Evolutionary conservation across 2,329 filamentous ascomycete species (phyloP), one percentile per base, ranked within the genome.

Genomic region (Capronia americana): DNA sequence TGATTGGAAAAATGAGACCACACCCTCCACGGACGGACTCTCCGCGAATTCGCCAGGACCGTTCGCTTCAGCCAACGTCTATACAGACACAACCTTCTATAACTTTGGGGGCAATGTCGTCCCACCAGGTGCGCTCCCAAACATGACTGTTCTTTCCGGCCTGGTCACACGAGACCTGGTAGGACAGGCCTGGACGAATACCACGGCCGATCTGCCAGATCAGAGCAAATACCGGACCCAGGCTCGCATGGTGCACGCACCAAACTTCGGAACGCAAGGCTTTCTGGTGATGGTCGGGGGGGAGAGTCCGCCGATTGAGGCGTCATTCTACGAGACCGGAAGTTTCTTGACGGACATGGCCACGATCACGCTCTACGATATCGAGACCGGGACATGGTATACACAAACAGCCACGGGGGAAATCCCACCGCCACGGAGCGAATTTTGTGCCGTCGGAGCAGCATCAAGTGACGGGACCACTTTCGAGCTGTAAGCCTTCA

Each of bases 391-490:
- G 4, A 65, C 28, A 23, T 71, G 69, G 69, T 67, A 65, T 41
- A 66, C 57, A 2, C 69, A 71, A 57, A 65, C 54, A 38, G 66
- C 69, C 8, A 70, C 69, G 1, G 69, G 69, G 5, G 68, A 67
- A n/a, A 58, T 71, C 38, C 69, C 69, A 11, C 57, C 57, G 6
- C 55, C 65, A 32, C 56, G 69, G 24, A 57, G 57, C 3, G 60
- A 64, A 20, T 70, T 70, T 59, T 71, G 69, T 56, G 85, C 86
- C 1, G 87, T 86, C 57, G 85, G 82, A n/a, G 84, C 85, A 1
- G 88, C 86, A 81, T 82, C 87, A 0, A 72, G 80, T 8, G 87
- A 89, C 70, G 79, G 82, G 62, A 87, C 85, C 14, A 87, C 85
- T 10, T 89, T 88, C 72, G 89, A 90, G 70, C 86, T 90, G 85